phyloP scores from a whole-genome alignment of 768 basidiomycete species.

The Saitozyma sp. region DNA sequence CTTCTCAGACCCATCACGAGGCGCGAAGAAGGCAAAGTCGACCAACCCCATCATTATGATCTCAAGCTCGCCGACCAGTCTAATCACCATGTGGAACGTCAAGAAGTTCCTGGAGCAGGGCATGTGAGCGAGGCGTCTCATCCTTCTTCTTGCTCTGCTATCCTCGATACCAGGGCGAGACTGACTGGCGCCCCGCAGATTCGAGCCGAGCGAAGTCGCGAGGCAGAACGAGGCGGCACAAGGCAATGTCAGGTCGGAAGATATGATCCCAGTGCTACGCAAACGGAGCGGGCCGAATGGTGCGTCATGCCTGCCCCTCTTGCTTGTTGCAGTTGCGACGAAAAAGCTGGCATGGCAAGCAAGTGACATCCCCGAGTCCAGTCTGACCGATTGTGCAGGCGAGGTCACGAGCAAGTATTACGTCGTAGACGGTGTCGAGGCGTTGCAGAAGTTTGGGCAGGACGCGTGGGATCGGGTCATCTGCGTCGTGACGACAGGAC shows the following conservation, averaged over 20 bases:
- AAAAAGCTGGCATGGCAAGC: no score
- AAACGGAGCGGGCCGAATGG: conserved; percentile 41
- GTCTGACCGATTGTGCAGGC: conserved; percentile 17
- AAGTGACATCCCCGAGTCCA: no score
- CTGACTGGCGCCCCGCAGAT: conserved; percentile 21
- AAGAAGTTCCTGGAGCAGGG: conserved; percentile 90
- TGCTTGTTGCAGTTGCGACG: conserved; percentile 30
- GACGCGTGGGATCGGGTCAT: conserved; percentile 97
- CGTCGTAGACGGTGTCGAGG: conserved; percentile 89
- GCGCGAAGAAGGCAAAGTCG: conserved; percentile 59
- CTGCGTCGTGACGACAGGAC: conserved; percentile 97
- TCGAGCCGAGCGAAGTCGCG: conserved; percentile 41
- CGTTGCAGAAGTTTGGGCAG: conserved; percentile 77
- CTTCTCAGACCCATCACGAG: conserved; percentile 24
- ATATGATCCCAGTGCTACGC: conserved; percentile 36
- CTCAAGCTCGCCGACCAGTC: conserved; percentile 88
- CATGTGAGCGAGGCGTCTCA: conserved; percentile 57
- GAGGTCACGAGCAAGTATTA: conserved; percentile 64
- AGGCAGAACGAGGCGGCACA: conserved; percentile 36
- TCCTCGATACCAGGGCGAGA: neutral
- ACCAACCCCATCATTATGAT: conserved; percentile 94
- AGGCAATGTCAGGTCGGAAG: conserved; percentile 38
- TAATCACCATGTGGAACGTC: conserved; percentile 98
- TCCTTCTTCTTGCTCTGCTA: neutral
- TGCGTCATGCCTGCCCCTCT: conserved; percentile 8